phyloP scores from a whole-genome alignment of 1,284 basidiomycete species.

The Cryptococcus deneoformans region DNA sequence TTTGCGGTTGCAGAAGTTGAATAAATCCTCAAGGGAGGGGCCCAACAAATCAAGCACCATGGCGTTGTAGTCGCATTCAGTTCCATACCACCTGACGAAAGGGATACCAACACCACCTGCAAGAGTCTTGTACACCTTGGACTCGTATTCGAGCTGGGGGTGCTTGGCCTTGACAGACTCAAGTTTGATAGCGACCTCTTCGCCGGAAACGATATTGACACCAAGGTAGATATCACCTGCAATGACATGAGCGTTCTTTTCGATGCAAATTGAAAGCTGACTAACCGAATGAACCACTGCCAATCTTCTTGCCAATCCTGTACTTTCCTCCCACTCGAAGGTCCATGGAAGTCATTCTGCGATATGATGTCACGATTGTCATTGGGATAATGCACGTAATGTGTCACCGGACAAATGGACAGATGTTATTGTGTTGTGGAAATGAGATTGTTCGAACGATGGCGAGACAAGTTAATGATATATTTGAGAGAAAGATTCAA shows the following conservation, averaged over 20 bases:
- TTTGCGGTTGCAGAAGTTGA: slow-evolving; percentile 99
- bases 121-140: slow-evolving; percentile 94
- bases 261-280: slow-evolving; percentile 11
- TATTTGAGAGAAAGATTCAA: no score
- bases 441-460: no score
- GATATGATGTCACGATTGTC: slow-evolving; percentile 1
- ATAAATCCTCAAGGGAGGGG: slow-evolving; percentile 95
- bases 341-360: slow-evolving; percentile 62
- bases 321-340: slow-evolving; percentile 98
- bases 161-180: slow-evolving; percentile 99
- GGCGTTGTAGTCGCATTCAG: slow-evolving; percentile 99
- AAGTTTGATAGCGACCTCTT: slow-evolving; percentile 99
- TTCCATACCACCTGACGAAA: slow-evolving; percentile 98
- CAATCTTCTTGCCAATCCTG: slow-evolving; percentile 99
- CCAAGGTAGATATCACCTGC: slow-evolving; percentile 98
- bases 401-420: not conserved
- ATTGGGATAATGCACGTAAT: slow-evolving; percentile 2
- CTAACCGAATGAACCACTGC: slow-evolving; percentile 96
- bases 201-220: slow-evolving; percentile 99
- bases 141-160: slow-evolving; percentile 99
- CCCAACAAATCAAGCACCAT: slow-evolving; percentile 99
- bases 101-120: slow-evolving; percentile 98
- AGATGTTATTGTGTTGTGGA: not conserved
- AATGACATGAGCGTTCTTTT: not conserved
- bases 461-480: no score